Evolutionary conservation across 179 eudicot species (phyloP), one percentile per base, ranked within the genome.

Genomic region (Spergularia azorica): DNA sequence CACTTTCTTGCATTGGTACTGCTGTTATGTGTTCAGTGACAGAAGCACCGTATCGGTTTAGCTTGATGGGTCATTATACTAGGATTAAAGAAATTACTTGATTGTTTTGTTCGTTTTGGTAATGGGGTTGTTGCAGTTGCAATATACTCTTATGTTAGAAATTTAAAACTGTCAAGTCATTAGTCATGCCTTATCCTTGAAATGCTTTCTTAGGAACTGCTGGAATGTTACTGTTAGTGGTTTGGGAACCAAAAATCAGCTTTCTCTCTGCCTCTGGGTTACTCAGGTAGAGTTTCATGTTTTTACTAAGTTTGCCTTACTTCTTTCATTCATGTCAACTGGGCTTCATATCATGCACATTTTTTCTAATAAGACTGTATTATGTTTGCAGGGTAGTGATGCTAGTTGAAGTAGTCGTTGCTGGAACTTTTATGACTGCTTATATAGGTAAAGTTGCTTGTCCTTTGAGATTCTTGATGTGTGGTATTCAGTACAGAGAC

Each of bases 181-280:
- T 4, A 43, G 48, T 32, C 13, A 41, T 75, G 68, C 61, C 69
- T 72, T 73, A 57, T 58, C 36, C 36, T 77, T 75, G 56, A 72
- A 41, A 13, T 66, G 32, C 26, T 69, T 70, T 74, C 62, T 50
- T 81, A 95, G 99, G 97, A 81, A 95, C 97, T 79, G 98, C 98
- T 77, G 98, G 88, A 48, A 90, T 95, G 91, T 87, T 95, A 46
- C 99, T 95, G 74, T 84, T 94, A 72, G 80, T 91, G 83, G 97
- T 85, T 77, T 94, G 99, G 99, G 87, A 90, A 76, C 96, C 93
- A 50, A 83, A 86, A 72, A 87, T 94, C 72, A 88, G 90, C 80
- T 81, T 95, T 84, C 87, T 95, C 67, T 84, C 99, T 36, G 87
- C 87, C 70, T 79, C 96, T 71, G 82, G 87, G 77, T 46, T 88